Percentiles rank a stretch among this genome's conserved stretches.
Conservation (phyloP, 306 rosid species). For the Echinosophora koreensis region DNA sequence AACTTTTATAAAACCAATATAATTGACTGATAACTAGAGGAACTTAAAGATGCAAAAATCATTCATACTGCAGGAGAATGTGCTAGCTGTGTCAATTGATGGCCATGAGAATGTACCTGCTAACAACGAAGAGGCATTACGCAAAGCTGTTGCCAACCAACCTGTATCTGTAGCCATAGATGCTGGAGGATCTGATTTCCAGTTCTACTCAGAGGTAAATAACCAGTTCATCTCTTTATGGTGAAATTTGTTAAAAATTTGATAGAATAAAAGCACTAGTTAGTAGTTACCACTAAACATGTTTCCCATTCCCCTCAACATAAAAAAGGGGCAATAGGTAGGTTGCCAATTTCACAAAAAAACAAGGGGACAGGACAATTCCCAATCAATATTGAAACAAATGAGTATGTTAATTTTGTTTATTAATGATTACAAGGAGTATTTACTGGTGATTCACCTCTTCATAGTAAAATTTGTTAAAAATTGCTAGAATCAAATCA, state of each 20-base stretch:
- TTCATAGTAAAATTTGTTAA: not conserved
- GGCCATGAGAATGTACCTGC: conserved; percentile 63
- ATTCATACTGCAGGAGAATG: conserved; percentile 46
- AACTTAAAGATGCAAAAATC: conserved; percentile 21
- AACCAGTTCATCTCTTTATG: not conserved
- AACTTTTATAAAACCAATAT: not conserved
- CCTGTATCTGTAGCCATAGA: conserved; percentile 69
- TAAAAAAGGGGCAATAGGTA: not conserved
- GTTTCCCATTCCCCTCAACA: not conserved
- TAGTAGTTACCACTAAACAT: conserved; percentile 10
- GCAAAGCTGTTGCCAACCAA: conserved; percentile 65
- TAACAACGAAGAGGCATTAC: conserved; percentile 58
- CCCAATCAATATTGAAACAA: not conserved
- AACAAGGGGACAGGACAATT: not conserved
- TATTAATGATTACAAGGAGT: conserved; percentile 85
- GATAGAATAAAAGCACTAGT: not conserved
- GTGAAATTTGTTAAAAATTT: not conserved
- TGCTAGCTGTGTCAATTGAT: conserved; percentile 63
- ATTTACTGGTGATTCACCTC: conserved; percentile 56
- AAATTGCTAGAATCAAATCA: not conserved
- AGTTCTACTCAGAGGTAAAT: conserved; percentile 67
- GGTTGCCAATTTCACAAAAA: not conserved
- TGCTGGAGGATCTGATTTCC: conserved; percentile 65
- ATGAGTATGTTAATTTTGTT: conserved; percentile 1
- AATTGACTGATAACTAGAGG: not conserved